These are phyloP conservation scores for Suillus placidus DNA, from an alignment of 768 basidiomycete genomes.

Conservation along the genomic window DNA sequence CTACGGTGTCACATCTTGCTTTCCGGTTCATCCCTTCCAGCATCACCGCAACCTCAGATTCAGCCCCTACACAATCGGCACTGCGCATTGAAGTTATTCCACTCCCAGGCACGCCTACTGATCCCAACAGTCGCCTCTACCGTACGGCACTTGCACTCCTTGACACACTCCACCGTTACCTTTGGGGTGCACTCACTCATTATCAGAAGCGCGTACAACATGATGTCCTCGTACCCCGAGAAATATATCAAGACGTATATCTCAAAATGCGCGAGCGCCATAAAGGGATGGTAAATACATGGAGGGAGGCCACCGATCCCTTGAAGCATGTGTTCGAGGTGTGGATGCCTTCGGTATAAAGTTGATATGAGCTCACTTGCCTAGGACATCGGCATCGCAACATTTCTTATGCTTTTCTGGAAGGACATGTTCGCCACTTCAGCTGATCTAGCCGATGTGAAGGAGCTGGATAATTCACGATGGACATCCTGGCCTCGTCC, in stretches of 20 bases:
- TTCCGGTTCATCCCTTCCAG: slow-evolving; percentile 64
- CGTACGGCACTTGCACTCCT: slow-evolving; percentile 82
- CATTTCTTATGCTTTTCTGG: slow-evolving; percentile 92
- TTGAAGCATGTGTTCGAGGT: slow-evolving; percentile 91
- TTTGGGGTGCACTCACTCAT: slow-evolving; percentile 79
- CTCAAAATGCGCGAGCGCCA: slow-evolving; percentile 84
- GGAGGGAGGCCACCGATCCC: slow-evolving; percentile 85
- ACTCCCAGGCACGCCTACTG: slow-evolving; percentile 46
- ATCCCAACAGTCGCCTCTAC: slow-evolving; percentile 67
- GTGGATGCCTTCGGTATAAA: slow-evolving; percentile 16
- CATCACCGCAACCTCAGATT: slow-evolving; percentile 27
- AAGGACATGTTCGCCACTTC: slow-evolving; percentile 58
- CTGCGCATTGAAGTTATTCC: slow-evolving; percentile 65
- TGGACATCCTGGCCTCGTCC: slow-evolving; percentile 82
- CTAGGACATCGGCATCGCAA: slow-evolving; percentile 93
- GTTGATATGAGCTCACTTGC: background rate
- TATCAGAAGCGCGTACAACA: slow-evolving; percentile 89
- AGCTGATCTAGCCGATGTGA: slow-evolving; percentile 6
- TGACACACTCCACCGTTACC: slow-evolving; percentile 83
- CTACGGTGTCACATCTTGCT: slow-evolving; percentile 75
- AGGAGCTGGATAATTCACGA: slow-evolving; percentile 37
- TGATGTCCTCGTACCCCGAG: slow-evolving; percentile 75
- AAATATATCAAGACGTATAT: slow-evolving; percentile 89
- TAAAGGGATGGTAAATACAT: slow-evolving; percentile 70
- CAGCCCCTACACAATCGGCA: slow-evolving; percentile 15